Evolutionary conservation across 768 basidiomycete genomes (phyloP).

Genomic region (Tubosaeta sp.): DNA sequence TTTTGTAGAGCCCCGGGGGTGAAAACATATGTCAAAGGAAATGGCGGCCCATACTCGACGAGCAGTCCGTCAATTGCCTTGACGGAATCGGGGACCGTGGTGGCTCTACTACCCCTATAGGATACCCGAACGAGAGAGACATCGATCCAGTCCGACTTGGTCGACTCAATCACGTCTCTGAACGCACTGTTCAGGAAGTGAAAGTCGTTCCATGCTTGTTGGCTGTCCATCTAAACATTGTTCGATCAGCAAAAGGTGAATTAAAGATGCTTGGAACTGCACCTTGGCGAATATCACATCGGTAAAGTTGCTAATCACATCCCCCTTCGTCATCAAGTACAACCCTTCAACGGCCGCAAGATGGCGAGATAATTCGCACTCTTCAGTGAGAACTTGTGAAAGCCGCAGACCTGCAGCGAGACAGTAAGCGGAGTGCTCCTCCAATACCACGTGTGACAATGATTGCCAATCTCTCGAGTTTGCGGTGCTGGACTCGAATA

Average conservation of each 20-base stretch:
- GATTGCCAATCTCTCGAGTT: slow-evolving; percentile 55
- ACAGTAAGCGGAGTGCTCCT: slow-evolving; percentile 57
- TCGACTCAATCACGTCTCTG: slow-evolving; percentile 56
- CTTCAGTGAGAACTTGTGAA: slow-evolving; percentile 55
- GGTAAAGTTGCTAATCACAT: slow-evolving; percentile 68
- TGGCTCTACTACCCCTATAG: slow-evolving; percentile 49
- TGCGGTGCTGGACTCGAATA: slow-evolving; percentile 32
- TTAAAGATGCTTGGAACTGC: background rate
- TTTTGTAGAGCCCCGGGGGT: slow-evolving; percentile 48
- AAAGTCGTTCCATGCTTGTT: slow-evolving; percentile 72
- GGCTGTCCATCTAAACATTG: slow-evolving; percentile 61
- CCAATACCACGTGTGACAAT: slow-evolving; percentile 59
- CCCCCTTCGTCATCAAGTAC: slow-evolving; percentile 74
- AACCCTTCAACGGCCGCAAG: slow-evolving; percentile 61
- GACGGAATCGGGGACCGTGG: slow-evolving; percentile 49
- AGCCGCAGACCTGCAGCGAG: slow-evolving; percentile 47
- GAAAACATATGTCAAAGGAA: slow-evolving; percentile 78
- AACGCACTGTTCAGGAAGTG: slow-evolving; percentile 82
- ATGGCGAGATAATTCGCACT: slow-evolving; percentile 64
- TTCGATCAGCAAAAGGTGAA: background rate
- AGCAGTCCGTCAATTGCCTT: slow-evolving; percentile 61
- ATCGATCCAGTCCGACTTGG: slow-evolving; percentile 54
- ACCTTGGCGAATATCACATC: slow-evolving; percentile 76
- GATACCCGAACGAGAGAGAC: slow-evolving; percentile 68
- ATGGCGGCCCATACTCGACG: slow-evolving; percentile 79